Evolutionary conservation across 805 yeast genomes (phyloP), one percentile per base, ranked within the genome.

Genomic region (Wickerhamomyces bisporus): DNA sequence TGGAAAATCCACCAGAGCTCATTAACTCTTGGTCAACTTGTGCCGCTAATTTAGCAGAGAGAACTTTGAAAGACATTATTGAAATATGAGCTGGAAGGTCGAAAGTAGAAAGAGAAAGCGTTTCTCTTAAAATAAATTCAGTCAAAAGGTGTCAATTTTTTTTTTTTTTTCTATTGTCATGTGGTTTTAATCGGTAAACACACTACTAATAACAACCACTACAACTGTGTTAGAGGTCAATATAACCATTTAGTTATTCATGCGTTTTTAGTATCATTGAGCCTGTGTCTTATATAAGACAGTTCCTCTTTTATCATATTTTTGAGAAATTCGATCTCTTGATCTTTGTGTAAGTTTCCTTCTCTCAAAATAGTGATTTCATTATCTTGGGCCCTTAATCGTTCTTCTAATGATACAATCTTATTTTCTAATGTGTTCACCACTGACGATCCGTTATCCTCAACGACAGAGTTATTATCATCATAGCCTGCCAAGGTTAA

Each of bases 21-120:
- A 93, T 91, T 42, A 91, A 70, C 52, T 89, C 96, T 44, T 73
- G 70, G 53, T 91, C 98, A 20, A 91, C 71, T 29, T 74, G 74
- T 0, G 91, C 81, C 0, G 98, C 98, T 3, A 63, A 34, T 32
- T 67, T 64, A 0, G 78, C 68, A 1, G 72, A 62, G 1, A 75
- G 60, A 3, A 66, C 65, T 57, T 66, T 67, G 43, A 68, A 58
- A 7, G 25, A 18, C 32, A 30, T 30, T 9, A 4, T 17, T 18
- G 12, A 6, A 9, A 6, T 9, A 29, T n/a, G 5, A 10, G 12
- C 12, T 17, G n/a, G n/a, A n/a, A n/a, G n/a, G n/a, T n/a, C n/a
- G n/a, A n/a, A n/a, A n/a, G n/a, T n/a, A n/a, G n/a, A n/a, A n/a
- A n/a, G n/a, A n/a, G n/a, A n/a, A n/a, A n/a, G n/a, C n/a, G n/a